Conservation (phyloP, 805 yeast species). For the Nakazawaea siamensis region DNA sequence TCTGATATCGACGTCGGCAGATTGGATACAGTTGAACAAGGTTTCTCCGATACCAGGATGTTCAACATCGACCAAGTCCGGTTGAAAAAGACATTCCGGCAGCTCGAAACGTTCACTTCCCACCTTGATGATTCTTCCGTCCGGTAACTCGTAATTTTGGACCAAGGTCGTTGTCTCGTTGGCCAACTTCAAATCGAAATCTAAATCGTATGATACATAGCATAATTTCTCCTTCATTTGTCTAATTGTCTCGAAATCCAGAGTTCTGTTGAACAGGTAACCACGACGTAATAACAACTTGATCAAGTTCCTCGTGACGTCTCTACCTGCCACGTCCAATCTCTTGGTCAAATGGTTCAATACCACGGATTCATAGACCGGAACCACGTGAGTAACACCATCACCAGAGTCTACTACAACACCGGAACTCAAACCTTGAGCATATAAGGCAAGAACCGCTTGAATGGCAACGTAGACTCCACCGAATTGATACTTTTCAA, state of each 20-base stretch:
- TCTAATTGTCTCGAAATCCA: slow-evolving; percentile 97
- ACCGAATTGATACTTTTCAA: slow-evolving; percentile 82
- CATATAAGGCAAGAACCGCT: slow-evolving; percentile 96
- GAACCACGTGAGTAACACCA: slow-evolving; percentile 97
- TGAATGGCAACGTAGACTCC: slow-evolving; percentile 95
- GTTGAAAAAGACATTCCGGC: slow-evolving; percentile 96
- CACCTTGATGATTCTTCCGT: slow-evolving; percentile 87
- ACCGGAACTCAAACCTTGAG: slow-evolving; percentile 94
- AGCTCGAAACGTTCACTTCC: slow-evolving; percentile 97
- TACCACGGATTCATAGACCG: slow-evolving; percentile 96
- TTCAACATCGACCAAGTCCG: slow-evolving; percentile 88
- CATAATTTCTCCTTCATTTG: slow-evolving; percentile 95
- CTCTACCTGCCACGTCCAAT: slow-evolving; percentile 96
- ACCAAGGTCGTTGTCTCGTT: slow-evolving; percentile 94
- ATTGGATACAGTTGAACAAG: slow-evolving; percentile 84
- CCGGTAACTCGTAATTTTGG: slow-evolving; percentile 89
- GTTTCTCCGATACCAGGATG: slow-evolving; percentile 96
- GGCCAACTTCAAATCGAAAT: slow-evolving; percentile 78
- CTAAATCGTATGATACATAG: slow-evolving; percentile 91
- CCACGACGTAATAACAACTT: slow-evolving; percentile 90
- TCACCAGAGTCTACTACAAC: slow-evolving; percentile 99
- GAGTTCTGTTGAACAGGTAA: slow-evolving; percentile 95
- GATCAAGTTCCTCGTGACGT: slow-evolving; percentile 93
- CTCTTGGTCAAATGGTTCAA: slow-evolving; percentile 87
- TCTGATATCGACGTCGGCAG: slow-evolving; percentile 92